Conservation (phyloP, 2,329 filamentous ascomycete genomes). For the Metarhizium sp. region DNA sequence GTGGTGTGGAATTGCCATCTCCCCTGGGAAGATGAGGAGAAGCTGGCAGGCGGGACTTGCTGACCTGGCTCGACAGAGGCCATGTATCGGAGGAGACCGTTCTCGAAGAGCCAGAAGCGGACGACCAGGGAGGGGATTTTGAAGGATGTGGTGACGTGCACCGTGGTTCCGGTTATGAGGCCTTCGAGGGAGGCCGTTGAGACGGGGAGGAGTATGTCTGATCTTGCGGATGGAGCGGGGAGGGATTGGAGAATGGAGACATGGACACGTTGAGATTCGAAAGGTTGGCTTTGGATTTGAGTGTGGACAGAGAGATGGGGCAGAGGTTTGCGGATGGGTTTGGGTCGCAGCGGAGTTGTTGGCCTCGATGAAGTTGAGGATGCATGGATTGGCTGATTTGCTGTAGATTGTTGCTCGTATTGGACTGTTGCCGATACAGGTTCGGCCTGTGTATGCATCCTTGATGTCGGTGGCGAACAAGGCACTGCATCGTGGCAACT, state of each 20-base stretch:
- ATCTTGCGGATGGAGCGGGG: constrained; percentile 36
- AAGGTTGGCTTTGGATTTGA: constrained; percentile 20
- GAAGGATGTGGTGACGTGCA: constrained; percentile 48
- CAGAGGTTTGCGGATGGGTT: constrained; percentile 18
- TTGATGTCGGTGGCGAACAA: background rate
- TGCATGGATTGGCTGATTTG: no score
- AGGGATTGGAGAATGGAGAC: constrained; percentile 38
- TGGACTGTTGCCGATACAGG: background rate
- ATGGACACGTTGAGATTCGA: constrained; percentile 40
- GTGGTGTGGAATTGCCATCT: constrained; percentile 18
- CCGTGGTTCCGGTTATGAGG: constrained; percentile 39
- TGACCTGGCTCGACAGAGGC: constrained; percentile 40
- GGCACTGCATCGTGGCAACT: constrained; percentile 6
- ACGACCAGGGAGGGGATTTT: constrained; percentile 43
- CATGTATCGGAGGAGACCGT: constrained; percentile 48
- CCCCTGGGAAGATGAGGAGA: background rate
- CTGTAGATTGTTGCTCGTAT: background rate
- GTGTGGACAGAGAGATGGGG: constrained; percentile 10
- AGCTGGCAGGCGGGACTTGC: constrained; percentile 22
- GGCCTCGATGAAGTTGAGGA: background rate
- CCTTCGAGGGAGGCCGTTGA: constrained; percentile 34
- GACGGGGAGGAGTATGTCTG: constrained; percentile 46
- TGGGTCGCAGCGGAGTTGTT: background rate
- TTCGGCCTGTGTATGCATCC: background rate
- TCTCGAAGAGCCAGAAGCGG: constrained; percentile 55